These are phyloP conservation scores for Kodamaea laetipori DNA, from an alignment of 805 yeast genomes.

Conservation along the genomic window DNA sequence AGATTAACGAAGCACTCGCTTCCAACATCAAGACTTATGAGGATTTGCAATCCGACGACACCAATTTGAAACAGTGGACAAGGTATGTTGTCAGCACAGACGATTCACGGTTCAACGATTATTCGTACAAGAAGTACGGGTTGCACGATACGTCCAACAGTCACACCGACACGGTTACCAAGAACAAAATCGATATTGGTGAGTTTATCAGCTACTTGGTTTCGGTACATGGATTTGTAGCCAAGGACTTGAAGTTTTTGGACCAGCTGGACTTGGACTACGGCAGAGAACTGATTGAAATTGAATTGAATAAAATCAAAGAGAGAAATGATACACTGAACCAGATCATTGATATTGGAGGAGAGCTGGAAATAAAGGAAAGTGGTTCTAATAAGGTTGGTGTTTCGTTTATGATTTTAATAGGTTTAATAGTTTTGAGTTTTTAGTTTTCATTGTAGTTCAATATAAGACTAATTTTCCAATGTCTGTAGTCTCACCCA, in stretches of 20 bases:
- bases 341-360: conserved; percentile 31
- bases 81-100: conserved; percentile 15
- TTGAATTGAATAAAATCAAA: conserved; percentile 34
- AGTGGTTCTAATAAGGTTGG: background rate
- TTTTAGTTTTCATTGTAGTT: no score
- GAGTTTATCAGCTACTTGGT: conserved; percentile 36
- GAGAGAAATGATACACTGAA: conserved; percentile 16
- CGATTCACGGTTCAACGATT: conserved; percentile 14
- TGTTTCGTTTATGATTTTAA: no score
- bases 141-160: background rate
- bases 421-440: no score
- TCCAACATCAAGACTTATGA: conserved; percentile 29
- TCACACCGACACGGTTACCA: conserved; percentile 10
- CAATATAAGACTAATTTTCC: no score
- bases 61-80: conserved; percentile 31
- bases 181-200: conserved; percentile 24
- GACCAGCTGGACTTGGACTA: conserved; percentile 31
- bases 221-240: conserved; percentile 28
- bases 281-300: conserved; percentile 41
- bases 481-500: no score
- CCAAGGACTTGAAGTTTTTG: conserved; percentile 31
- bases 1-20: conserved; percentile 9
- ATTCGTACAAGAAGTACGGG: conserved; percentile 21
- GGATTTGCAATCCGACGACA: conserved; percentile 24
- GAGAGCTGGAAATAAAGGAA: conserved; percentile 25